A percentile compares a stretch with the other conserved stretches of the same genome.
Evolutionary conservation across 768 basidiomycete species (phyloP).

Genomic region (Tulasnella sp.): DNA sequence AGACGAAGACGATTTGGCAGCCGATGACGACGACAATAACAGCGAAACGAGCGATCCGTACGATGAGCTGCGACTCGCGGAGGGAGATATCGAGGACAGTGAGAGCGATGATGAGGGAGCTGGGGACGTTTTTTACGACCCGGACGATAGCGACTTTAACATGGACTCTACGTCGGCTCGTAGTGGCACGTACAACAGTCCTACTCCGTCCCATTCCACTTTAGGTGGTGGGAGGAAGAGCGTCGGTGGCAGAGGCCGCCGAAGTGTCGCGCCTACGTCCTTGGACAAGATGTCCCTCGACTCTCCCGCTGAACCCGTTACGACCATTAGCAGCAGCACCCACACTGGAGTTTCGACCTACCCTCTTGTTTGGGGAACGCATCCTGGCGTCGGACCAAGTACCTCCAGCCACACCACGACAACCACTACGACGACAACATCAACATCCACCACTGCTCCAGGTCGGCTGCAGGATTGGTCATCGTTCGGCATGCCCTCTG

Average conservation of each 20-base stretch:
- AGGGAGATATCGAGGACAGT: slow-evolving; percentile 58
- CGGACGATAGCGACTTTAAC: slow-evolving; percentile 20
- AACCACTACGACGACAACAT: not conserved
- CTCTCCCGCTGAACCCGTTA: not conserved
- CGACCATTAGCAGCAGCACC: not conserved
- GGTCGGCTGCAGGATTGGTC: not conserved
- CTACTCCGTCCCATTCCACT: slow-evolving; percentile 15
- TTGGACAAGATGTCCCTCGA: slow-evolving; percentile 1
- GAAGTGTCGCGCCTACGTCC: not conserved
- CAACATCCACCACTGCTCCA: not conserved
- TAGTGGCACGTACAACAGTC: slow-evolving; percentile 4
- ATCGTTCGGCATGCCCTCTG: not conserved
- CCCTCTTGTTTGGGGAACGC: not conserved
- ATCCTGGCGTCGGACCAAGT: not conserved
- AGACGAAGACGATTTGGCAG: slow-evolving; percentile 38
- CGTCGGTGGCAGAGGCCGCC: not conserved
- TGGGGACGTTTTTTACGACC: slow-evolving; percentile 28
- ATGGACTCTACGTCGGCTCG: slow-evolving; percentile 17
- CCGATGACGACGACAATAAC: slow-evolving; percentile 22
- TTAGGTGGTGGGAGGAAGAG: not conserved
- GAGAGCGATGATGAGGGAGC: slow-evolving; percentile 55
- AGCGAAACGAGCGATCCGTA: slow-evolving; percentile 26
- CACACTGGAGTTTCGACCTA: not conserved
- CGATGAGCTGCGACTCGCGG: slow-evolving; percentile 21
- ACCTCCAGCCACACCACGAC: not conserved